Evolutionary conservation across 495 filamentous ascomycete species (phyloP), one percentile per base, ranked within the genome.

Genomic region (Geopyxis carbonaria): DNA sequence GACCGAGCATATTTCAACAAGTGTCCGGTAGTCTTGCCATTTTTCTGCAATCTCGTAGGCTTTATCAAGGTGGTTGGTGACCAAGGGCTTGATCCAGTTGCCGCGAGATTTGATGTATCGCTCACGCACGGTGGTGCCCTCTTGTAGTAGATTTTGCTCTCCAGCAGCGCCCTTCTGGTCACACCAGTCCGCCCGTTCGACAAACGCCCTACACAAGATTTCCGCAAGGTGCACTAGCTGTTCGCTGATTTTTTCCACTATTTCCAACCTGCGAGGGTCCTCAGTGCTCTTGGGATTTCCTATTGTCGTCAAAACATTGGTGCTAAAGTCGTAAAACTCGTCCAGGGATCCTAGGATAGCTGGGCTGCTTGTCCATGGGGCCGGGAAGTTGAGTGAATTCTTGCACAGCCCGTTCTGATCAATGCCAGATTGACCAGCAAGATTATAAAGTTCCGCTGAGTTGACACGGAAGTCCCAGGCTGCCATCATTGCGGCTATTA

Each of bases 41-140:
- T 74, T 72, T 55, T 85, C 79, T 5, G 84, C 82, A 22, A 93
- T 61, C 16, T 57, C 55, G 38, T 91, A 72, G 2, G 73, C 85
- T 44, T 73, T 66, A 14, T 78, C 65, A 34, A 73, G 66, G 5
- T 69, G 76, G 37, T 84, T 71, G n/a, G 75, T 68, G 3, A 73
- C 71, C 29, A 93, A 64, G 29, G 68, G 67, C 38, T 69, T 64
- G 10, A 78, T 61, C 37, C 70, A 66, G 47, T 65, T 63, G 21
- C 64, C 64, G n/a, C 73, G 70, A n/a, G 67, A 61, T 36, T 63
- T 61, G 18, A 63, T 45, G 46, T 68, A 69, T 13, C 63, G 49
- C 29, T 66, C 59, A 44, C 62, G 64, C 25, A 72, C 57, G 0
- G 59, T 58, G 14, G 63, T 57, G 18, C 63, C 61, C 47, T 66